Evolutionary conservation across 345 rosid genomes (phyloP).

Genomic region (Zanthoxylum bungeanum): DNA sequence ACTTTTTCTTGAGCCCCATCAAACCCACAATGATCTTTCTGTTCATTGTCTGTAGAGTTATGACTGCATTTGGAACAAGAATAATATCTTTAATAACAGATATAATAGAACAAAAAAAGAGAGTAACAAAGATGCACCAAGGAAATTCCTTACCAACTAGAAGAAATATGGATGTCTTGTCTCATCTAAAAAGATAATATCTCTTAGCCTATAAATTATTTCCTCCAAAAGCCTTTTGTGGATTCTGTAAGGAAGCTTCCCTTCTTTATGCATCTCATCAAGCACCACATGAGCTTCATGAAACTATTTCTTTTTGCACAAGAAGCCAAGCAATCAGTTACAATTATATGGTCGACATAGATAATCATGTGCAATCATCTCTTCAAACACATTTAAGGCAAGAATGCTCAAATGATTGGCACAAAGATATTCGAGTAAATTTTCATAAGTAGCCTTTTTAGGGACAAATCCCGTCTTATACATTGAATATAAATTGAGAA

Average conservation of each 20-base stretch:
- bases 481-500: slow-evolving; percentile 39
- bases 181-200: neutral
- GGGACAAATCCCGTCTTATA: slow-evolving; percentile 48
- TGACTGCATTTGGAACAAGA: no score
- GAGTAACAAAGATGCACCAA: neutral
- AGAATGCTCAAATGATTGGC: no score
- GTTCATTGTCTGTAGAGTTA: no score
- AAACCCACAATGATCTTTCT: no score
- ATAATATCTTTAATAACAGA: no score
- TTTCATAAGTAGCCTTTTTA: slow-evolving; percentile 36
- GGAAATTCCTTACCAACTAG: neutral
- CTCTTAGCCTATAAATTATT: slow-evolving; percentile 8
- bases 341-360: no score
- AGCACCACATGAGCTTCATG: slow-evolving; percentile 30
- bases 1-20: no score
- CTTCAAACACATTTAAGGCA: no score
- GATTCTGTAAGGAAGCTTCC: slow-evolving; percentile 20
- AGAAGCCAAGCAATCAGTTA: slow-evolving; percentile 44
- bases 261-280: slow-evolving; percentile 33
- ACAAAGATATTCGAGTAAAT: no score
- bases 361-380: no score
- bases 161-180: neutral
- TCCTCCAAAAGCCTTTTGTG: slow-evolving; percentile 15
- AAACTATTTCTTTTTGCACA: slow-evolving; percentile 51
- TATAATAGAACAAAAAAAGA: neutral